Conservation (phyloP, 2,329 filamentous ascomycete genomes). For the Nemania bipapillata region DNA sequence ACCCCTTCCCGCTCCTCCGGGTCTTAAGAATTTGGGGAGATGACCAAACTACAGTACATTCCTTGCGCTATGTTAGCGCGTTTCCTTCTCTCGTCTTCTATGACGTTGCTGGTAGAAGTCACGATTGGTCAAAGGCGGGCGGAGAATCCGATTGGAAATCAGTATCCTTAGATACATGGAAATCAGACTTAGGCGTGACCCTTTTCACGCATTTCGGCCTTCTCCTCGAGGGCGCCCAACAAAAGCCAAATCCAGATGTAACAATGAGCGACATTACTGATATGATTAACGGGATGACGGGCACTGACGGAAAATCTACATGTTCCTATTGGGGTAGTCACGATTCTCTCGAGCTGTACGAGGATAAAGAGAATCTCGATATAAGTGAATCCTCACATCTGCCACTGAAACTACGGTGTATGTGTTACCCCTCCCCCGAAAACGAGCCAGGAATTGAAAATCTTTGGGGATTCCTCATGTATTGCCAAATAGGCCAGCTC, state of each 20-base stretch:
- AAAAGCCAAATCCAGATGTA: too few relatives aligned
- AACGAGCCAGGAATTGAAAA: neutral
- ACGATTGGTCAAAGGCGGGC: slow-evolving; percentile 51
- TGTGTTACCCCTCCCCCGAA: neutral
- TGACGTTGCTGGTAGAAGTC: slow-evolving; percentile 54
- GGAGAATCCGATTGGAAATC: slow-evolving; percentile 7
- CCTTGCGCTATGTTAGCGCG: slow-evolving; percentile 55
- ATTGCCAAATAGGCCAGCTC: slow-evolving; percentile 38
- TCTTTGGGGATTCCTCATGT: slow-evolving; percentile 40
- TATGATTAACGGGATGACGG: too few relatives aligned
- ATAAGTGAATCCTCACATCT: too few relatives aligned
- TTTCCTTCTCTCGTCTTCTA: slow-evolving; percentile 61
- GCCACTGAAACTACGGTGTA: too few relatives aligned
- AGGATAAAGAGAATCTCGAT: too few relatives aligned
- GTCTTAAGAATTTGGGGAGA: slow-evolving; percentile 60
- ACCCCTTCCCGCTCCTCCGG: slow-evolving; percentile 60
- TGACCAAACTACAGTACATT: slow-evolving; percentile 54
- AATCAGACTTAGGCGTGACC: neutral
- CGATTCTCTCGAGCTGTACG: too few relatives aligned
- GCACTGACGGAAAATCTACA: too few relatives aligned
- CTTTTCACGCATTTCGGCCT: neutral
- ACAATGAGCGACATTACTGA: too few relatives aligned
- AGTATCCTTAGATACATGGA: neutral
- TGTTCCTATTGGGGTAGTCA: too few relatives aligned
- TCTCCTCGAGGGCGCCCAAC: neutral